phyloP scores from a whole-genome alignment of 2,329 filamentous ascomycete species.

The Trichophaea hybrida region DNA sequence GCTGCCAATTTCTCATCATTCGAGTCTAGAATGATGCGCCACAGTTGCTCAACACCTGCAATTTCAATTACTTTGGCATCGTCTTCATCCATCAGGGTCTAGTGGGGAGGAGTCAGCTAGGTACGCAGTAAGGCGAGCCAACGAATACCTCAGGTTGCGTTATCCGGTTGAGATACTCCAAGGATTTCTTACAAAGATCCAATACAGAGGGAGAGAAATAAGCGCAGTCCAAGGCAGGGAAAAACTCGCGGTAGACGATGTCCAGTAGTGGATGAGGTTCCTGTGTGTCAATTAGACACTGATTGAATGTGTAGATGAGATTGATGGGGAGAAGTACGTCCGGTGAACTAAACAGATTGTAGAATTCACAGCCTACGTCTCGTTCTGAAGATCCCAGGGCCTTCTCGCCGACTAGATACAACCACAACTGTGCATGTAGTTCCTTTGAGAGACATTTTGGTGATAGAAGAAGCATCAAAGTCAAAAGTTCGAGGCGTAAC shows the following conservation, averaged over 20 bases:
- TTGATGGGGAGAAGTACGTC: neutral
- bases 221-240: conserved; percentile 23
- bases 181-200: conserved; percentile 25
- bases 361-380: conserved; percentile 22
- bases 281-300: conserved; percentile 8
- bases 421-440: conserved; percentile 19
- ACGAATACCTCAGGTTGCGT: conserved; percentile 13
- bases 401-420: conserved; percentile 19
- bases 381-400: conserved; percentile 15
- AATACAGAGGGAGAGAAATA: conserved; percentile 23
- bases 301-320: neutral
- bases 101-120: neutral
- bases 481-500: conserved; percentile 19
- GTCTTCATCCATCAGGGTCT: neutral
- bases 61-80: conserved; percentile 36
- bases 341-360: conserved; percentile 4
- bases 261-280: conserved; percentile 16
- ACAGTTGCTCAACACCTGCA: conserved; percentile 55
- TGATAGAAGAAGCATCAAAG: conserved; percentile 16
- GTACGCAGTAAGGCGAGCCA: neutral
- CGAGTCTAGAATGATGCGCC: conserved; percentile 63
- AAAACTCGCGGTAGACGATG: conserved; percentile 22
- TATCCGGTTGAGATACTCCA: conserved; percentile 25
- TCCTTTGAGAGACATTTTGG: conserved; percentile 16
- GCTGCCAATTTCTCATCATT: conserved; percentile 51